phyloP scores from a whole-genome alignment of 345 rosid species.

The Toxicodendron radicans region DNA sequence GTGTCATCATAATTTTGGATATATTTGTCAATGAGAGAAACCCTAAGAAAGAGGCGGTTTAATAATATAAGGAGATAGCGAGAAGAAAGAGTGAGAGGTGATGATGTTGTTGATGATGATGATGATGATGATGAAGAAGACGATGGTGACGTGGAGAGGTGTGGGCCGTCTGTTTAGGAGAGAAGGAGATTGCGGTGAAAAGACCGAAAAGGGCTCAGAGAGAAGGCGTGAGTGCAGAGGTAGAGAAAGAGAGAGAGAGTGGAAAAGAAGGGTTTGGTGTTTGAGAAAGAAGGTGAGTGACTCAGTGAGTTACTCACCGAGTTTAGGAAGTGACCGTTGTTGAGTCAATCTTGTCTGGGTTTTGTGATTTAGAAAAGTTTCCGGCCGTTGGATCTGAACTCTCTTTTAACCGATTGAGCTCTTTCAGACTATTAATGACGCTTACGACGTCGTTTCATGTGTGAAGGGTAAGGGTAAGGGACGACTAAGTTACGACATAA shows the following conservation, averaged over 20 bases:
- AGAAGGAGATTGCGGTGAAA: conserved; percentile 33
- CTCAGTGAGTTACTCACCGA: conserved; percentile 29
- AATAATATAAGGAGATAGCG: conserved; percentile 9
- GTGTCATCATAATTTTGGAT: background rate
- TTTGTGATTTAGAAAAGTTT: conserved; percentile 12
- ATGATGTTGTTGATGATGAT: conserved; percentile 35
- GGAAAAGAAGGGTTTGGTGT: conserved; percentile 22
- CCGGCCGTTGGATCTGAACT: conserved; percentile 28
- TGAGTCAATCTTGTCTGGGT: background rate
- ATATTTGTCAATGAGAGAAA: conserved; percentile 42
- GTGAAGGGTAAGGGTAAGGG: background rate
- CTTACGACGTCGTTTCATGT: background rate
- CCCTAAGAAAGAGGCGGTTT: conserved; percentile 45
- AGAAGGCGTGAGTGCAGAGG: conserved; percentile 15
- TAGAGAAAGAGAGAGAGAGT: conserved; percentile 15
- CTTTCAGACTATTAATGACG: background rate
- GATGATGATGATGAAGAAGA: conserved; percentile 69
- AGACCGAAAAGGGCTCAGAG: conserved; percentile 63
- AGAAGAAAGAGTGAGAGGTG: conserved; percentile 25
- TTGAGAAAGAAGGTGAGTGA: conserved; percentile 24
- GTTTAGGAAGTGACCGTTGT: background rate
- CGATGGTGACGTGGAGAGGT: conserved; percentile 77
- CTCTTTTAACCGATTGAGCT: background rate
- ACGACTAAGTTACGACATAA: background rate
- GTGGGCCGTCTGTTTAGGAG: conserved; percentile 56